Base-by-base conservation (phyloP, 768 basidiomycete genomes). In the Serendipita indica region DNA sequence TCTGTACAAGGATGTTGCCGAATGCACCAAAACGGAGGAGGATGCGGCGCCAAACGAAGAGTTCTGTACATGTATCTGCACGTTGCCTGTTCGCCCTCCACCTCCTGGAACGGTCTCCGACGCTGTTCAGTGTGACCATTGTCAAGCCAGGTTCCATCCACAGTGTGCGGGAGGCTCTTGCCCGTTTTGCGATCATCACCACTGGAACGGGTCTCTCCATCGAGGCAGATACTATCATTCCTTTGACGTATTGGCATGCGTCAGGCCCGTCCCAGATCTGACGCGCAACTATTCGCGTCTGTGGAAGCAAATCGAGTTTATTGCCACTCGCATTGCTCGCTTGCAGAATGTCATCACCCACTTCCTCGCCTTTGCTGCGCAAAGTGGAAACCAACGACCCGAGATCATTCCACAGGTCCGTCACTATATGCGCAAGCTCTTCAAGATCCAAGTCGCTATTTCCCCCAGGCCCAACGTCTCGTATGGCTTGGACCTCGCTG, bases 61-160 rank as follows among this genome's bases (percentile, higher is more conserved):
- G 70, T 89, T 80, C 69, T 80, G 85, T 66, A 89, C 88, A 0
- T 90, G 89, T 67, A 90, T 90, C 60, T 91, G 89, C 67, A 81
- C 75, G 34, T 68, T 70, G 10, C 79, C 89, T 6, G 88, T 91
- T 39, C 80, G 81, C 22, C 88, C 87, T 4, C 87, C 87, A n/a
- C 81, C 81, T 2, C 80, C 79, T 3, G 86, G 86, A 12, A 72
- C 74, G 20, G 73, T 77, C 28, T 89, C 89, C 0, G 87, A 89
- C 66, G 88, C 89, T 1, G 89, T 91, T 14, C 89, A 91, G 67
- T 91, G 88, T 67, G 88, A 91, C 66, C 87, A 90, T 64, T 91
- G 88, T 62, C 86, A 79, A 67, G 89, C 88, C 49, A 75, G 87
- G 52, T 91, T 91, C 71, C 88, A 91, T 61, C 87, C 86, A 3